phyloP scores from a whole-genome alignment of 345 rosid species.

The Citrus mangshanensis region DNA sequence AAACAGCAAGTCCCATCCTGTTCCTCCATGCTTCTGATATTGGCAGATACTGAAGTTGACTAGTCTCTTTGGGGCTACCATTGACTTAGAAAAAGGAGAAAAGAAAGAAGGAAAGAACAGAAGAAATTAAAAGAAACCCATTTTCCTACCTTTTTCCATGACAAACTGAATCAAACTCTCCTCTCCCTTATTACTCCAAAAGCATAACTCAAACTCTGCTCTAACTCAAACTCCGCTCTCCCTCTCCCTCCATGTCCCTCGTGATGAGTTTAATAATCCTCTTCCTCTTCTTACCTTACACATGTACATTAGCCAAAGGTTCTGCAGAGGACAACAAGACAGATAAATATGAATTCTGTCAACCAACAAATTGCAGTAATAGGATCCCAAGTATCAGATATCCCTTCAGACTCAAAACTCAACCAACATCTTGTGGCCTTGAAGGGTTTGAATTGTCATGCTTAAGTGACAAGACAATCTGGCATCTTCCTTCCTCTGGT shows the following conservation, averaged over 20 bases:
- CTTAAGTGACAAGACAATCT: not conserved
- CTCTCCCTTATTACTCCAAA: too few species aligned
- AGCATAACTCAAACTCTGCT: too few species aligned
- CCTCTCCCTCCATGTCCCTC: not conserved
- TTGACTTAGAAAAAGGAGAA: not conserved
- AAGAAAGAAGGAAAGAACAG: too few species aligned
- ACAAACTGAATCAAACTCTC: not conserved
- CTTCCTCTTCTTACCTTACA: not conserved
- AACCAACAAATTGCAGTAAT: not conserved
- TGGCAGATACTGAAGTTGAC: not conserved
- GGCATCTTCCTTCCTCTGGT: not conserved
- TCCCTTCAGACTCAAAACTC: slow-evolving; percentile 12
- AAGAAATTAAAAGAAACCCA: not conserved
- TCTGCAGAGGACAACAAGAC: not conserved
- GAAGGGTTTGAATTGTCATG: slow-evolving; percentile 11
- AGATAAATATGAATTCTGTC: not conserved
- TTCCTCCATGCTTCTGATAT: too few species aligned
- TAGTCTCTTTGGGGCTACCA: not conserved
- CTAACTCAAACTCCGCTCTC: not conserved
- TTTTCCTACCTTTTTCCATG: not conserved
- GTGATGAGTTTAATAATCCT: not conserved
- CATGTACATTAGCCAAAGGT: not conserved
- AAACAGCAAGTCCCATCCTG: too few species aligned
- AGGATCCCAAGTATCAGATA: not conserved
- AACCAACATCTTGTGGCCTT: not conserved